Evolutionary conservation across 2,329 filamentous ascomycete genomes (phyloP).

Genomic region (Fusarium subtropicale): DNA sequence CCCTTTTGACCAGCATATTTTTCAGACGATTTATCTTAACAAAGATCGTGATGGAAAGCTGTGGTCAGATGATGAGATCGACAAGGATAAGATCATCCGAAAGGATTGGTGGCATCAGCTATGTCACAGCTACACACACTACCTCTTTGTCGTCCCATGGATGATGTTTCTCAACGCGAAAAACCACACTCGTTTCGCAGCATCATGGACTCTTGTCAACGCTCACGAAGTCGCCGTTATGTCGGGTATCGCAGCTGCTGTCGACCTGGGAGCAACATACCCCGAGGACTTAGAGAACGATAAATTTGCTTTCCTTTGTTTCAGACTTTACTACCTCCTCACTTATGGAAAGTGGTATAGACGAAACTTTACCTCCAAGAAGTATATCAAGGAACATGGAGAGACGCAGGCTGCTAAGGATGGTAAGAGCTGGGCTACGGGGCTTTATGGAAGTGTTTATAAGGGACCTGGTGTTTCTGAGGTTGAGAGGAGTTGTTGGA

Average conservation of each 20-base stretch:
- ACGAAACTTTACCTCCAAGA: conserved; percentile 47
- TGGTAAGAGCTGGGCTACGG: conserved; percentile 67
- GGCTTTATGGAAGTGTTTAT: conserved; percentile 70
- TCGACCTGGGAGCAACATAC: conserved; percentile 21
- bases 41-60: conserved; percentile 30
- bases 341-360: conserved; percentile 72
- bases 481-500: conserved; percentile 65
- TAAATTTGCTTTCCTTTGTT: conserved; percentile 69
- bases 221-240: conserved; percentile 23
- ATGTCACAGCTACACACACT: conserved; percentile 30
- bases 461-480: conserved; percentile 66
- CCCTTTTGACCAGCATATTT: conserved; percentile 48
- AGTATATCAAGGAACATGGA: conserved; percentile 26
- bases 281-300: conserved; percentile 68
- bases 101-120: conserved; percentile 38
- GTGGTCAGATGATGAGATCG: conserved; percentile 29
- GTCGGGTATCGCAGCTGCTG: conserved; percentile 30
- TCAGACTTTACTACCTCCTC: conserved; percentile 71
- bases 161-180: conserved; percentile 37
- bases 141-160: conserved; percentile 24
- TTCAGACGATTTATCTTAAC: conserved; percentile 68
- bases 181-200: conserved; percentile 30
- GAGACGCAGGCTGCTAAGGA: conserved; percentile 54
- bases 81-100: conserved; percentile 29
- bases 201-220: conserved; percentile 27